Conservation (phyloP, 768 basidiomycete genomes). For the Serendipita sp. region DNA sequence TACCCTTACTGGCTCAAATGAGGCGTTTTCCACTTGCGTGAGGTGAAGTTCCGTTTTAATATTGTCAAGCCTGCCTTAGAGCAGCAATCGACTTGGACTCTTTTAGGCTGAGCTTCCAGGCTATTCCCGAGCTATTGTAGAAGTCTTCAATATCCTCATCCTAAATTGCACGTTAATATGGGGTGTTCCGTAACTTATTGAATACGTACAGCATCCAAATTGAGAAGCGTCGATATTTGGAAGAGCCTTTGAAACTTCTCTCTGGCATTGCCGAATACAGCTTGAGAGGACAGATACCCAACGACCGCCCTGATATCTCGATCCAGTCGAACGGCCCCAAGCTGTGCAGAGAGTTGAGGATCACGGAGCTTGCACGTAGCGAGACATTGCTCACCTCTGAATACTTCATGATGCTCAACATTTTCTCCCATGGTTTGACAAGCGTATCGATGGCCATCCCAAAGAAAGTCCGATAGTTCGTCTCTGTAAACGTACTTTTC, state of each 20-base stretch:
- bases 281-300: constrained; percentile 74
- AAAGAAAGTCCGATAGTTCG: constrained; percentile 77
- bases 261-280: constrained; percentile 73
- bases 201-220: constrained; percentile 57
- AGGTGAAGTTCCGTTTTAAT: too few relatives aligned
- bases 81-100: constrained; percentile 59
- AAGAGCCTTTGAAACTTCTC: constrained; percentile 87
- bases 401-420: constrained; percentile 61
- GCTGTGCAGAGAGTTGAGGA: constrained; percentile 31
- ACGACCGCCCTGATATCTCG: constrained; percentile 75
- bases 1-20: too few relatives aligned
- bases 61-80: constrained; percentile 27
- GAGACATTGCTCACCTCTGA: constrained; percentile 51
- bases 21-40: too few relatives aligned
- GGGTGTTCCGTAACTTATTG: not conserved
- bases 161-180: constrained; percentile 25
- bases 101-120: constrained; percentile 65
- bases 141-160: constrained; percentile 93
- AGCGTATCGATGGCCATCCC: constrained; percentile 72
- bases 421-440: constrained; percentile 92
- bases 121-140: constrained; percentile 82
- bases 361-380: not conserved
- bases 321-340: constrained; percentile 93
- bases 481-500: constrained; percentile 76
- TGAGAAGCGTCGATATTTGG: constrained; percentile 83